These are phyloP conservation scores for Quercus agrifolia DNA, from an alignment of 306 rosid species.

Conservation along the genomic window DNA sequence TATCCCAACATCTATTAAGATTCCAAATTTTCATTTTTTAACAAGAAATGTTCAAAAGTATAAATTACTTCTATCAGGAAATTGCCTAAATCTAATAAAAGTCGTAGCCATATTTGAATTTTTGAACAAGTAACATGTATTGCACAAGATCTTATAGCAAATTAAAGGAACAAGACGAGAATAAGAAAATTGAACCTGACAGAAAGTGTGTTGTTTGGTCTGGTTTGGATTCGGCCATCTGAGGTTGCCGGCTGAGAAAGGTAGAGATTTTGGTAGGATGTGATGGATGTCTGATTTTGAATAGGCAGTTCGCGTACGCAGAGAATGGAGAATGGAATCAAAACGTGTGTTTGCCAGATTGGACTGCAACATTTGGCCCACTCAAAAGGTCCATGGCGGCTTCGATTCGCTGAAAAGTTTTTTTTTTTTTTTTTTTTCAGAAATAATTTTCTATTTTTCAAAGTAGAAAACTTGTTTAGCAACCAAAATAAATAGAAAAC, in stretches of 20 bases:
- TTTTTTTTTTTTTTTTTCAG: no score
- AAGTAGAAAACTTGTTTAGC: no score
- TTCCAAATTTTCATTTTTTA: background rate
- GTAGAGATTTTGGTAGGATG: background rate
- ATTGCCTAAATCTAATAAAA: no score
- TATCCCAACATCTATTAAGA: background rate
- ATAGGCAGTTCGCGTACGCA: background rate
- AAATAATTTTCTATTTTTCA: no score
- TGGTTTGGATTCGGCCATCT: constrained; percentile 18
- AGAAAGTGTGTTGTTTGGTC: background rate
- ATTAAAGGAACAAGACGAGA: background rate
- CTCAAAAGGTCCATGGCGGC: background rate
- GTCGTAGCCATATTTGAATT: no score
- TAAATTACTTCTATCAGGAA: background rate
- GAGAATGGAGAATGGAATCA: background rate
- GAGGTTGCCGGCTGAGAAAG: background rate
- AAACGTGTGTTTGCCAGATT: background rate
- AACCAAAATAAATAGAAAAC: no score
- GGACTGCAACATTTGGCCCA: background rate
- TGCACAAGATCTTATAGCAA: no score
- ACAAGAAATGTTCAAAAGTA: background rate
- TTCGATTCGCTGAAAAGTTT: background rate
- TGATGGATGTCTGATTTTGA: background rate
- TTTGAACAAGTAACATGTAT: background rate
- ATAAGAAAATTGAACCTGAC: constrained; percentile 14